Evolutionary conservation across 129 eudicot genomes (phyloP), one percentile per base, ranked within the genome.

Genomic region (Saussurea involucrata): DNA sequence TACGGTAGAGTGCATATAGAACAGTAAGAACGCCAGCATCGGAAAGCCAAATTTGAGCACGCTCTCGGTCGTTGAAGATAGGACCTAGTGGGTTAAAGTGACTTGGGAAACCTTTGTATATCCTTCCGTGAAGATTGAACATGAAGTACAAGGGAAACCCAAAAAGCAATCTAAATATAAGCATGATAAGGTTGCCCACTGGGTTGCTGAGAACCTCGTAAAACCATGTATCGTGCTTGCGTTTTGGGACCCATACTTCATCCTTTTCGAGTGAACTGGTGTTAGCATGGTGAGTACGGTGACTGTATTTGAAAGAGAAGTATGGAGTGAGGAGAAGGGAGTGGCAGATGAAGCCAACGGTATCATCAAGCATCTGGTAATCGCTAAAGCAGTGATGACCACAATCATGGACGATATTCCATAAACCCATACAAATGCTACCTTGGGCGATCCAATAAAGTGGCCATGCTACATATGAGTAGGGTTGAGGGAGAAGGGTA

Each of bases 91-190:
- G 83, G 77, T 83, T 73, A 25, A 79, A 75, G 57, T 84, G 61
- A n/a, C 61, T 53, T 4, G 61, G 61, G 58, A 64, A 53, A 0
- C 79, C 75, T 13, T 84, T 75, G 66, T 80, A 84, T 1, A 66
- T 63, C 46, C 80, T 76, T 1, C 88, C 91, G 7, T 85, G 79
- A 67, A 84, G 82, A 25, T 87, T 84, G 69, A 84, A 84, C 11
- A 79, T 44, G 8, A 87, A 77, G 84, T 87, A 87, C 61, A 82
- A 67, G 0, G 87, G 87, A 78, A 82, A 86, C 3, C 90, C 88
- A 10, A 84, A 72, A 18, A 71, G 32, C 5, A 85, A 63, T 77
- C 82, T 74, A 65, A 84, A 69, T 17, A 44, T 4, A 21, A 87
- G 73, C n/a, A 70, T 67, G 34, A 78, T 28, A 20, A 78, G 49